Percentiles rank a stretch among this genome's conserved stretches.
These are phyloP conservation scores for Candida sithepensis DNA, from an alignment of 805 yeast genomes.

Conservation along the genomic window DNA sequence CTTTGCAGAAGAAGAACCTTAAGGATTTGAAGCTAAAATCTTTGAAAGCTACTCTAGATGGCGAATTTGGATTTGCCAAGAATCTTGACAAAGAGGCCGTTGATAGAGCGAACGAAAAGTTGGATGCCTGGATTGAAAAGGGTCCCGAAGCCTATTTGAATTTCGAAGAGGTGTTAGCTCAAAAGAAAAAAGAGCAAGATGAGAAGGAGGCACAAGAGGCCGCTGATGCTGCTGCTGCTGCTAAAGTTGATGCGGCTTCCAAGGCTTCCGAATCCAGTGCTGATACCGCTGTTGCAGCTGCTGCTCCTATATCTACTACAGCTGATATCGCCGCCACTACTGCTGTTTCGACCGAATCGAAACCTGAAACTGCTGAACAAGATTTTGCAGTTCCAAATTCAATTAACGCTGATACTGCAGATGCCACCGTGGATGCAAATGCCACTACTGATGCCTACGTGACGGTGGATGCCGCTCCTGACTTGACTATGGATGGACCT, in stretches of 20 bases:
- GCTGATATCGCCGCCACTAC: slow-evolving; percentile 7
- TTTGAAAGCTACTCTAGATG: slow-evolving; percentile 41
- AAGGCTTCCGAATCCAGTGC: neutral
- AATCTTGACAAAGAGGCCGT: slow-evolving; percentile 40
- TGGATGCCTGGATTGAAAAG: slow-evolving; percentile 33
- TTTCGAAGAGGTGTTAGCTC: slow-evolving; percentile 8
- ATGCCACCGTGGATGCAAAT: neutral
- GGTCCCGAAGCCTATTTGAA: slow-evolving; percentile 36
- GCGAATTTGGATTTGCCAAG: slow-evolving; percentile 55
- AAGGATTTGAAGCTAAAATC: slow-evolving; percentile 16
- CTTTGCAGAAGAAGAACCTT: slow-evolving; percentile 10
- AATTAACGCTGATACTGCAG: neutral
- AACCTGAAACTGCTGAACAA: slow-evolving; percentile 4
- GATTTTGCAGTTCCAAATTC: neutral
- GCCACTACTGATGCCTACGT: neutral
- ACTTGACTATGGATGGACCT: neutral
- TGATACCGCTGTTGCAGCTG: slow-evolving; percentile 2
- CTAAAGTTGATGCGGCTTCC: slow-evolving; percentile 5
- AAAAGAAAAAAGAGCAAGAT: slow-evolving; percentile 5
- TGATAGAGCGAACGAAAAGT: slow-evolving; percentile 28
- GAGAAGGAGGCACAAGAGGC: slow-evolving; percentile 19
- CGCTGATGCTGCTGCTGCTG: slow-evolving; percentile 8
- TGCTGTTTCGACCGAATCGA: slow-evolving; percentile 2
- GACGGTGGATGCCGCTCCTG: neutral
- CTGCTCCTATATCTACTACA: slow-evolving; percentile 17